These are phyloP conservation scores for Ophiosphaerella narmari DNA, from an alignment of 2,329 filamentous ascomycete species.

Conservation along the genomic window DNA sequence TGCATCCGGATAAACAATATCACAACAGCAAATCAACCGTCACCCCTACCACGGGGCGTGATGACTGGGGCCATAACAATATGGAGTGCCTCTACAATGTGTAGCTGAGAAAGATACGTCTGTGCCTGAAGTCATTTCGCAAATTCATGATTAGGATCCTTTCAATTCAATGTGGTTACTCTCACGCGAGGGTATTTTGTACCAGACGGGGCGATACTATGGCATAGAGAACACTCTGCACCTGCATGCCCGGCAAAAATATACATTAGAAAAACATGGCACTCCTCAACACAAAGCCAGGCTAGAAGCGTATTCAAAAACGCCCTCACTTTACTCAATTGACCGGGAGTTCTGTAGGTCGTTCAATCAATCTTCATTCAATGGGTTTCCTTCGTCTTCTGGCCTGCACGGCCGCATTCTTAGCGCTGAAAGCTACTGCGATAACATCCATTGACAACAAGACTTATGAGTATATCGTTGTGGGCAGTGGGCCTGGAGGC, in stretches of 20 bases:
- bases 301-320: background rate
- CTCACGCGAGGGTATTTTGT: background rate
- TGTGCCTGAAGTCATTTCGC: no score
- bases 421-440: conserved; percentile 11
- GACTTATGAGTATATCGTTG: conserved; percentile 64
- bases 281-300: background rate
- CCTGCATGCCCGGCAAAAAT: conserved; percentile 9
- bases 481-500: conserved; percentile 46
- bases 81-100: no score
- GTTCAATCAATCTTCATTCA: conserved; percentile 3
- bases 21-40: no score
- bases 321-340: background rate
- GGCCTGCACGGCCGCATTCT: conserved; percentile 1
- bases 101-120: no score
- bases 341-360: background rate
- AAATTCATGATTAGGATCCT: no score
- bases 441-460: conserved; percentile 16
- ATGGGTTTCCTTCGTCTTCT: conserved; percentile 21
- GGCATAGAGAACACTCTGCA: background rate
- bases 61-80: no score
- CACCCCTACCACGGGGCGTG: no score
- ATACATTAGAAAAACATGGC: background rate
- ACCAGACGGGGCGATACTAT: background rate
- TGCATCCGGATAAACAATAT: no score
- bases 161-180: no score